Conservation (phyloP, 176 grass and related monocot species). For the Hyparrhenia diplandra region DNA sequence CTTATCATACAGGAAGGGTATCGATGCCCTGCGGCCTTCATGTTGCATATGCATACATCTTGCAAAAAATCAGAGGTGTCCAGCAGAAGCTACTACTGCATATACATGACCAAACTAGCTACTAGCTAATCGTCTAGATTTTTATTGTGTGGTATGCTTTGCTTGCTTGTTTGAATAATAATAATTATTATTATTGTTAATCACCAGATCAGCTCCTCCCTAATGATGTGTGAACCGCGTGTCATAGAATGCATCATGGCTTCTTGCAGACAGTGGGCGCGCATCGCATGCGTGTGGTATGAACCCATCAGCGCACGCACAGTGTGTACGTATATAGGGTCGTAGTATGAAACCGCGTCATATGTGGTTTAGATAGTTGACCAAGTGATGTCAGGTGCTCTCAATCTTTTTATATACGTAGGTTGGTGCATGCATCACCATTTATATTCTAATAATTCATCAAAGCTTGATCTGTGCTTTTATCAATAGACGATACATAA, state of each 20-base stretch:
- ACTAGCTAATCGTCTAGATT: neutral
- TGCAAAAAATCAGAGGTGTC: neutral
- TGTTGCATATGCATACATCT: neutral
- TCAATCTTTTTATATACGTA: too few species aligned
- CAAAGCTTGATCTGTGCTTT: neutral
- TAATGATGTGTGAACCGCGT: slow-evolving; percentile 15
- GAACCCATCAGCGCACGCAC: slow-evolving; percentile 1
- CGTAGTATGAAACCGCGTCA: slow-evolving; percentile 28
- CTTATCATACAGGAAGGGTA: slow-evolving; percentile 34
- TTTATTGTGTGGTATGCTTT: neutral
- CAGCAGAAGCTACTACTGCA: neutral
- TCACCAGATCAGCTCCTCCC: neutral
- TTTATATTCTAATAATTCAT: neutral
- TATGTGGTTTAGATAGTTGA: neutral
- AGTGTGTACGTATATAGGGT: slow-evolving; percentile 8
- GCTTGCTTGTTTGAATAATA: neutral
- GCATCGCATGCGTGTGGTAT: neutral
- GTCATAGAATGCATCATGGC: neutral
- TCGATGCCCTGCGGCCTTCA: slow-evolving; percentile 22
- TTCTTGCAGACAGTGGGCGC: neutral
- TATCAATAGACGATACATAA: neutral
- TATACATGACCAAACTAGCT: neutral
- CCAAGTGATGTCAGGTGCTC: neutral
- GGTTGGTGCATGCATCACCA: too few species aligned
- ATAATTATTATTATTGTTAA: neutral